Evolutionary conservation across 768 basidiomycete species (phyloP).

Genomic region (Pleurotus salmoneostramineus): DNA sequence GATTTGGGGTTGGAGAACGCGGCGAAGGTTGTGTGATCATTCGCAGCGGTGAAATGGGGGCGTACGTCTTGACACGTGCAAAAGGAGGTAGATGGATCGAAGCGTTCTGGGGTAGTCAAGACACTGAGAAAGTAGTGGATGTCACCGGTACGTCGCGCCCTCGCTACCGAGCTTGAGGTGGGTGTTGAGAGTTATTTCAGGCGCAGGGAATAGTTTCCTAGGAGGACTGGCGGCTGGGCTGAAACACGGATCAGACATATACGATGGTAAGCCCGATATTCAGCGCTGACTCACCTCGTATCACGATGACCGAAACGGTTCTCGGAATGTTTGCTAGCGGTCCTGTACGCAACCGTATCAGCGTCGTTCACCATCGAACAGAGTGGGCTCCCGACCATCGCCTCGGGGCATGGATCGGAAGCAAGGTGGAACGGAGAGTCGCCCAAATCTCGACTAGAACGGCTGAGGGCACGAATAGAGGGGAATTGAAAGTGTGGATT

Average conservation of each 20-base stretch:
- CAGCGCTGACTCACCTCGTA: constrained; percentile 6
- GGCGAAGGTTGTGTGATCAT: constrained; percentile 65
- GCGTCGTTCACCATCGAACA: constrained; percentile 86
- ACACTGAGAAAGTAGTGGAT: constrained; percentile 58
- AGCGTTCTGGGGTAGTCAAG: constrained; percentile 60
- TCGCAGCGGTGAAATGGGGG: constrained; percentile 69
- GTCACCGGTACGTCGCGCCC: constrained; percentile 60
- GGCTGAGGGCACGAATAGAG: constrained; percentile 39
- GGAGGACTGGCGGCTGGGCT: constrained; percentile 82
- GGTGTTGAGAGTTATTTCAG: constrained; percentile 30
- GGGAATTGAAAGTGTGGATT: constrained; percentile 19
- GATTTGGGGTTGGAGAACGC: constrained; percentile 49
- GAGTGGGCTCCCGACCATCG: constrained; percentile 61
- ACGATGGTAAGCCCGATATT: constrained; percentile 46
- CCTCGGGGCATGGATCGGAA: constrained; percentile 17
- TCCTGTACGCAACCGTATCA: constrained; percentile 72
- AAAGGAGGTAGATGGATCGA: constrained; percentile 55
- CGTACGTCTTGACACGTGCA: constrained; percentile 49
- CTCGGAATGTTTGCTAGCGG: constrained; percentile 36
- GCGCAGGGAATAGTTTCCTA: constrained; percentile 89
- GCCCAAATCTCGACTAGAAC: constrained; percentile 53
- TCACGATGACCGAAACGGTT: neutral
- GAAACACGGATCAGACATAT: constrained; percentile 51
- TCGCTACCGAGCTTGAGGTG: neutral
- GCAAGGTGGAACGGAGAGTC: constrained; percentile 71